Evolutionary conservation across 129 eudicot genomes (phyloP).

Genomic region (Helichrysum umbraculigerum): DNA sequence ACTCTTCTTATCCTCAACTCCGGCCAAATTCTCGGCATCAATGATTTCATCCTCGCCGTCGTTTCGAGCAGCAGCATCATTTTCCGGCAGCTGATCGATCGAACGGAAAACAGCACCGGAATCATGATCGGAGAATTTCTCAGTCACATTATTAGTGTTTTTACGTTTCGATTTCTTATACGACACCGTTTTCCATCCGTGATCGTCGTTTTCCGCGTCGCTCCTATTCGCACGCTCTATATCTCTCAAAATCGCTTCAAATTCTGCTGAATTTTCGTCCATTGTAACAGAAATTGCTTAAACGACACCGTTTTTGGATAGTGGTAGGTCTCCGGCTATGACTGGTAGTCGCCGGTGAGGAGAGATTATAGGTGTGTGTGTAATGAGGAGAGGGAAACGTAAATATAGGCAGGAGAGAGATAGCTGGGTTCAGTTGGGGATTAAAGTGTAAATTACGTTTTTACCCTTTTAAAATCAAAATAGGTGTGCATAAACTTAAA

Average conservation of each 20-base stretch:
- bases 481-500: neutral
- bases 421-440: slow-evolving; percentile 15
- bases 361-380: slow-evolving; percentile 21
- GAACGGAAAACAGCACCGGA: slow-evolving; percentile 41
- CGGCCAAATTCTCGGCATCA: slow-evolving; percentile 26
- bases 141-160: slow-evolving; percentile 12
- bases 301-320: neutral
- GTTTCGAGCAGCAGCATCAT: slow-evolving; percentile 4
- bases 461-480: slow-evolving; percentile 6
- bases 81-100: slow-evolving; percentile 48
- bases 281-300: slow-evolving; percentile 2
- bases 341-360: slow-evolving; percentile 22
- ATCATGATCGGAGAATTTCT: slow-evolving; percentile 6
- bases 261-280: slow-evolving; percentile 34
- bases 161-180: slow-evolving; percentile 40
- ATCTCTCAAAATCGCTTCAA: slow-evolving; percentile 36
- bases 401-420: slow-evolving; percentile 27
- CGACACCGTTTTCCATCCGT: slow-evolving; percentile 56
- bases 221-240: slow-evolving; percentile 28
- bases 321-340: neutral
- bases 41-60: slow-evolving; percentile 34
- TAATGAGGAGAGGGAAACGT: slow-evolving; percentile 24
- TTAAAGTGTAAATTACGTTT: slow-evolving; percentile 12
- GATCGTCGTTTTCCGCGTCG: slow-evolving; percentile 24
- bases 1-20: slow-evolving; percentile 35